Base-by-base conservation (phyloP, 2,329 filamentous ascomycete species). In the Herpotrichia juniperi region DNA sequence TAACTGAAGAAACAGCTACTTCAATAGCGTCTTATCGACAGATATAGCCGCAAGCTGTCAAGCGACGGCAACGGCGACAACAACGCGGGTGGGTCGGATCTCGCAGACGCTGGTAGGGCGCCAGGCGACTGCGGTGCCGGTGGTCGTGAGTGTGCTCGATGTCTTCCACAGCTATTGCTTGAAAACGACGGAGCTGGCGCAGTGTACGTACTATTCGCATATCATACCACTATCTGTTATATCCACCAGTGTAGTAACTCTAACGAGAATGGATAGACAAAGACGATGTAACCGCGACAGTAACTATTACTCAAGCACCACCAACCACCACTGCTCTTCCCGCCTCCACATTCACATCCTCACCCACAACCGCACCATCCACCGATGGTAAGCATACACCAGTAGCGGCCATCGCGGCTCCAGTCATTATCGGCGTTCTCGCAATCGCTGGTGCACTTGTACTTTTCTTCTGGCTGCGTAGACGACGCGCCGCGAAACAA, bases 91-190 rank as follows among this genome's bases (percentile, higher is more conserved):
- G 4, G 37, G 3, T 17, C n/a, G 5, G 9, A 31, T 24, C 9
- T 14, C 16, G 25, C 16, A 21, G 31, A 25, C 45, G 6, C 31
- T 45, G 3, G n/a, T n/a, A n/a, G 48, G 45, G 9, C 25, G 46
- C 16, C 46, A 35, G 26, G 50, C 40, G 1, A 46, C 24, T n/a
- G 53, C 21, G 28, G 39, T 35, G 4, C 11, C 22, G 17, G 34
- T 49, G 42, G 48, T 53, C 1, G 17, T 17, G 14, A 53, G 46
- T 21, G 57, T 54, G 12, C 34, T 60, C 4, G 52, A 55, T 11
- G 34, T 32, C 1, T 60, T 57, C 24, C 16, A 51, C 11, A 55
- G 51, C 24, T 60, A 60, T 19, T 60, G 57, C 30, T 30, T 47
- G 3, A 53, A 48, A 30, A 60, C 46, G 16, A 60, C 54, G 4